Base-by-base conservation (phyloP, 495 filamentous ascomycete genomes). In the Penicillium coprophilum region DNA sequence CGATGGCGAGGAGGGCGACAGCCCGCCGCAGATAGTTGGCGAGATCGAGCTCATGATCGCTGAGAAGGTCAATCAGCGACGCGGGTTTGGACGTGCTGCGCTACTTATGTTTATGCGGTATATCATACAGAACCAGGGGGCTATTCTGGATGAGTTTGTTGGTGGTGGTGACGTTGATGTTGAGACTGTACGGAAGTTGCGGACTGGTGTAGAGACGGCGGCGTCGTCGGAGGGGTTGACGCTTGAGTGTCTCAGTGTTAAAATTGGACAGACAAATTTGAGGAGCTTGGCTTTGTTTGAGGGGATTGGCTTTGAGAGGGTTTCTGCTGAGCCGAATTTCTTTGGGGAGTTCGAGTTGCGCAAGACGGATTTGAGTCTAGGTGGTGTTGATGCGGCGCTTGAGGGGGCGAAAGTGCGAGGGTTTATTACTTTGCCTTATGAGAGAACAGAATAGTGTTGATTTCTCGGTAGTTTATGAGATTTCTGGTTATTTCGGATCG, bases 41-140 rank as follows among this genome's bases (percentile, higher is more conserved):
- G 92, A 96, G 57, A 67, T 96, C 40, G 91, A 96, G 73, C 80
- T 96, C 55, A 96, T 96, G 92, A 87, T 96, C 51, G 92, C 92
- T 2, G 69, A 73, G 12, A 73, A 76, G 19, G 46, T 59, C 1
- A 73, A 82, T 17, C 87, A 86, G 48, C 71, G 87, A 0, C 71
- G 71, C 11, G 92, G 92, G 0, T 76, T 84, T 19, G 92, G 92
- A 0, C 71, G 81, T 40, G 83, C 82, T 0, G 80, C 85, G 4
- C 73, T 94, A n/a, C 53, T 82, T 19, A 67, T 83, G 1, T 92
- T 96, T 60, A 54, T 96, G 57, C 56, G 72, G 54, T 96, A 87
- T 69, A 69, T 96, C 15, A 48, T 72, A 3, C 58, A 58, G 4
- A 71, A 83, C 40, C 61, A 80, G 51, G 62, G 55, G 0, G 71